Percentiles rank a stretch among this genome's conserved stretches.
phyloP scores from a whole-genome alignment of 495 filamentous ascomycete genomes.

The Tuber brumale region DNA sequence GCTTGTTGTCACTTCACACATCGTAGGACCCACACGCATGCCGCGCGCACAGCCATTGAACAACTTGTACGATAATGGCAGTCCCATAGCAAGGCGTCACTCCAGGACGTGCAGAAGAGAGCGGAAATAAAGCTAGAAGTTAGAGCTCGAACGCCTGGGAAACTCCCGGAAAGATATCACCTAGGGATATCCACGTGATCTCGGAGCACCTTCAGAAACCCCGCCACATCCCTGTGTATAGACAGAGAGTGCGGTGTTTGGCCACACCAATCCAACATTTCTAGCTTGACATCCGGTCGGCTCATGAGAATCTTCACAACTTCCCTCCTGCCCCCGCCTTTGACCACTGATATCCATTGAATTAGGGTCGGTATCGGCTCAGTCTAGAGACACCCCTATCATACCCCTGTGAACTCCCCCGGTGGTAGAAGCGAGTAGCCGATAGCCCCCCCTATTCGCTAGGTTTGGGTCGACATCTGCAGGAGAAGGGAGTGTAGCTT shows the following conservation, averaged over 20 bases:
- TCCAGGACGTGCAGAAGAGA: too few species aligned
- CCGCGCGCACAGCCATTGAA: too few species aligned
- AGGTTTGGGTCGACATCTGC: not conserved
- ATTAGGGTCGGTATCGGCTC: too few species aligned
- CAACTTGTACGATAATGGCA: too few species aligned
- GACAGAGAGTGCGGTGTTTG: constrained; percentile 18
- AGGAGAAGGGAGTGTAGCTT: not conserved
- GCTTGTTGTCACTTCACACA: too few species aligned
- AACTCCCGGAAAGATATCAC: too few species aligned
- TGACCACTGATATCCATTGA: not conserved
- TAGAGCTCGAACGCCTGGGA: too few species aligned
- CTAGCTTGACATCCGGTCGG: constrained; percentile 3
- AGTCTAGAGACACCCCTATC: not conserved
- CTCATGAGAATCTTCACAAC: constrained; percentile 9
- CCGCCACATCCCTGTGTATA: too few species aligned
- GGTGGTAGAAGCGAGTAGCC: not conserved
- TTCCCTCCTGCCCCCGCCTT: constrained; percentile 14
- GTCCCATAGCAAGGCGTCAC: too few species aligned
- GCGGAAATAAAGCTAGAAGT: too few species aligned
- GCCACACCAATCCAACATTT: constrained; percentile 14
- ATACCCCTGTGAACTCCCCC: not conserved
- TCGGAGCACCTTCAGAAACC: not conserved
- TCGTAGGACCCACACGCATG: too few species aligned
- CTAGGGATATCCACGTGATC: not conserved
- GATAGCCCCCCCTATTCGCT: not conserved